phyloP scores from a whole-genome alignment of 257 asterid genomes.

The Solanum bulbocastanum region DNA sequence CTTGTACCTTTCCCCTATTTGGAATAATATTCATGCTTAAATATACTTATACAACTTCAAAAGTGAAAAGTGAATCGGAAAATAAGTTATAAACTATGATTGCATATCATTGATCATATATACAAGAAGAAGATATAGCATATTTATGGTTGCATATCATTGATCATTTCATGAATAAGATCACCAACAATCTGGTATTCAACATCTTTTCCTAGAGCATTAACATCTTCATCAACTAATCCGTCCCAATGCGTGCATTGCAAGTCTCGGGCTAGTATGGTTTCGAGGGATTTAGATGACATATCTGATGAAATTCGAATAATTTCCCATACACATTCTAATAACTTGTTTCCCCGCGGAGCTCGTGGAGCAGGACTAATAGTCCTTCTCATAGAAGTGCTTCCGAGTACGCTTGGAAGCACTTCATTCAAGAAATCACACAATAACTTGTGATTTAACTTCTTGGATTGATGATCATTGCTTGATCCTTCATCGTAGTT shows the following conservation, averaged over 20 bases:
- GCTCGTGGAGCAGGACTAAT: conserved; percentile 29
- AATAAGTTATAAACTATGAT: background rate
- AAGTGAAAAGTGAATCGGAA: background rate
- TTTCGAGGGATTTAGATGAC: conserved; percentile 33
- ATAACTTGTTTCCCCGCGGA: conserved; percentile 52
- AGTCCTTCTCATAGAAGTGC: conserved; percentile 37
- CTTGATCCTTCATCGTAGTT: conserved; percentile 9
- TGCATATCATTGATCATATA: background rate
- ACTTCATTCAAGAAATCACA: conserved; percentile 68
- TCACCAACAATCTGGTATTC: conserved; percentile 51
- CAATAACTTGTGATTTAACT: conserved; percentile 40
- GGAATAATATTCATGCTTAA: background rate
- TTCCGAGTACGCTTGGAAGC: conserved; percentile 53
- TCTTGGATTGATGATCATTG: background rate
- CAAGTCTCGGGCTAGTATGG: conserved; percentile 55
- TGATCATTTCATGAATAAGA: conserved; percentile 54
- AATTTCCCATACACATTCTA: conserved; percentile 48
- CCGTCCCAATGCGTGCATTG: conserved; percentile 47
- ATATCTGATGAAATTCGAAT: conserved; percentile 28
- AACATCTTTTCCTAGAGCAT: conserved; percentile 47
- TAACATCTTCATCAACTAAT: conserved; percentile 46
- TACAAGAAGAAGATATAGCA: background rate
- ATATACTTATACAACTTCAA: background rate
- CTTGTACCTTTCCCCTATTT: background rate
- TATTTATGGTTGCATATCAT: conserved; percentile 16